Percentiles rank a stretch among this genome's conserved stretches.
These are phyloP conservation scores for Blastobotrys indianensis DNA, from an alignment of 1,139 yeast species.

Conservation along the genomic window DNA sequence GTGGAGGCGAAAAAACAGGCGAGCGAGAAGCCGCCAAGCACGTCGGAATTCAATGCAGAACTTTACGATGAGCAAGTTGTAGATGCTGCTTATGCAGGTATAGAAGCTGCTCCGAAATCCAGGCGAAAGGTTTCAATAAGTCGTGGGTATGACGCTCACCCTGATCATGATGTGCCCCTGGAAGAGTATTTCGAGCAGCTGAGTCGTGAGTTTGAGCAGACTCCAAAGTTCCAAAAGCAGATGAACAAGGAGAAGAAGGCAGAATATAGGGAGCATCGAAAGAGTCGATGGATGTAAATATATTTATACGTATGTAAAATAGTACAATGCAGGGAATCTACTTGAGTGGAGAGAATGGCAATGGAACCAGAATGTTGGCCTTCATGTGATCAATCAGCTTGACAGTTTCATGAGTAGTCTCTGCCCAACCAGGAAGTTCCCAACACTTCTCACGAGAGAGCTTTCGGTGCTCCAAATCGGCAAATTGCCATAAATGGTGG, in stretches of 20 bases:
- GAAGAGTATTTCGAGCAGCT: slow-evolving; percentile 21
- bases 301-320: neutral
- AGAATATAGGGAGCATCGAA: slow-evolving; percentile 5
- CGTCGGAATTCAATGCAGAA: neutral
- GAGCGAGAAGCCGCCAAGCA: neutral
- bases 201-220: slow-evolving; percentile 15
- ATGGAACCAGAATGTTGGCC: slow-evolving; percentile 37
- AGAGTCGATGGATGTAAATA: neutral
- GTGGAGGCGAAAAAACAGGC: slow-evolving; percentile 7
- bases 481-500: slow-evolving; percentile 42
- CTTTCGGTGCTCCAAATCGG: slow-evolving; percentile 40
- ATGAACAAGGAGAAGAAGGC: slow-evolving; percentile 6
- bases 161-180: slow-evolving; percentile 10
- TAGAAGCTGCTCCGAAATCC: slow-evolving; percentile 1
- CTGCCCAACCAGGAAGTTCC: slow-evolving; percentile 43
- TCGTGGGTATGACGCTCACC: neutral
- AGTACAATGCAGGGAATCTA: slow-evolving; percentile 9
- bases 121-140: neutral
- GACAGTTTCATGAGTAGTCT: slow-evolving; percentile 41
- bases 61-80: neutral
- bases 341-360: slow-evolving; percentile 37
- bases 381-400: slow-evolving; percentile 38
- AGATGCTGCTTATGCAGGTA: neutral
- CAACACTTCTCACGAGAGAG: slow-evolving; percentile 39
- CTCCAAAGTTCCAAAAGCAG: slow-evolving; percentile 7